These are phyloP conservation scores for Globisporangium sylvaticum DNA, from an alignment of 352 stramenopile genomes.

Conservation along the genomic window DNA sequence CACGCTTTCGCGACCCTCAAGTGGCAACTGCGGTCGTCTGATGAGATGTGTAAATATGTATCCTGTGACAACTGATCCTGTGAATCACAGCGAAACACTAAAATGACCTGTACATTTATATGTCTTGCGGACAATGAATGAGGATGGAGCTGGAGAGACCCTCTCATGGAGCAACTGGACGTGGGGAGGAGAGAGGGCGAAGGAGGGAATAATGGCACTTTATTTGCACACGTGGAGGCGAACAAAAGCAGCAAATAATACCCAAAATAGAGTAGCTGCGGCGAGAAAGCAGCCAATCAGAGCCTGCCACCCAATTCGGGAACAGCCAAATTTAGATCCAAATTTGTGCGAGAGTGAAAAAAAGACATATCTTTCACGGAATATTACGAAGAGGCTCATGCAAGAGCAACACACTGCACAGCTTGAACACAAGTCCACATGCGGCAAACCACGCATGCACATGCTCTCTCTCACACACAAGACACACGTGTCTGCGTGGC, in stretches of 20 bases:
- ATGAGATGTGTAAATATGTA: neutral
- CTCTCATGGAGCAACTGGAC: conserved; percentile 3
- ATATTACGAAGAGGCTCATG: neutral
- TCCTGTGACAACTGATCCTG: neutral
- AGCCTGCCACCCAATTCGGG: conserved; percentile 33
- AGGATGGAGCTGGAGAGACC: neutral
- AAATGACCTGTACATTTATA: neutral
- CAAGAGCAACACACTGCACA: neutral
- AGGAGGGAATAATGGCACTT: conserved; percentile 1
- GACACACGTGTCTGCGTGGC: neutral
- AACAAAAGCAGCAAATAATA: conserved; percentile 3
- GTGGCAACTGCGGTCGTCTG: neutral
- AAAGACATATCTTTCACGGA: too few relatives aligned
- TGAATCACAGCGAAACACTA: neutral
- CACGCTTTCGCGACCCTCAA: conserved; percentile 5
- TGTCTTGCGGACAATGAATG: neutral
- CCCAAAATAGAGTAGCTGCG: conserved; percentile 18
- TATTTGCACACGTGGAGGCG: neutral
- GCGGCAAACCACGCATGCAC: neutral
- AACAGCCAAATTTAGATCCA: conserved; percentile 2
- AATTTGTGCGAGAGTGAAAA: too few relatives aligned
- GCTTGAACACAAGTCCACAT: too few relatives aligned
- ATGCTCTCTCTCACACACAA: neutral
- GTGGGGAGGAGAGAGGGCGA: neutral
- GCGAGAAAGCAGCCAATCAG: conserved; percentile 30